phyloP scores from a whole-genome alignment of 1,139 yeast species.

The Scheffersomyces stambukii region DNA sequence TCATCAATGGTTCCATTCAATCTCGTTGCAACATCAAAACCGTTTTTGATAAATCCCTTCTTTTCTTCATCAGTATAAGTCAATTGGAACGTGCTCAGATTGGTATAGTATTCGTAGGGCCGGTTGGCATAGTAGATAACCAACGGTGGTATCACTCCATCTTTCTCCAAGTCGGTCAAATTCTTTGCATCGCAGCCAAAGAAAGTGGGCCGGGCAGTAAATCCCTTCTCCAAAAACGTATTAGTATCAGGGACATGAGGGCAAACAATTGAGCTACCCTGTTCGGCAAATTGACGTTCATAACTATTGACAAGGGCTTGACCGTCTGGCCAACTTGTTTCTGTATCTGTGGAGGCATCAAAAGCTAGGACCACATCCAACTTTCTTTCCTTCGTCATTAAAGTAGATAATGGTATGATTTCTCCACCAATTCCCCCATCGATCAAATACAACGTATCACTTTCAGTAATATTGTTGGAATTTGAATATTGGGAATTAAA shows the following conservation, averaged over 20 bases:
- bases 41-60: slow-evolving; percentile 33
- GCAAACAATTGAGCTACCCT: slow-evolving; percentile 58
- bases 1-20: slow-evolving; percentile 31
- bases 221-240: slow-evolving; percentile 26
- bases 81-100: slow-evolving; percentile 30
- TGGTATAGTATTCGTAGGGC: slow-evolving; percentile 33
- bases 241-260: slow-evolving; percentile 70
- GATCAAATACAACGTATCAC: slow-evolving; percentile 33
- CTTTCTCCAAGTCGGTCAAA: slow-evolving; percentile 31
- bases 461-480: slow-evolving; percentile 22
- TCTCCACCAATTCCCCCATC: slow-evolving; percentile 45
- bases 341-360: slow-evolving; percentile 31
- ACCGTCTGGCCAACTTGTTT: slow-evolving; percentile 30
- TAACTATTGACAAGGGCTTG: slow-evolving; percentile 39
- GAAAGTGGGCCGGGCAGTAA: slow-evolving; percentile 40
- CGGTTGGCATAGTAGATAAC: slow-evolving; percentile 38
- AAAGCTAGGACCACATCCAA: slow-evolving; percentile 37
- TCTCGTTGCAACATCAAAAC: slow-evolving; percentile 29
- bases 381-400: slow-evolving; percentile 32
- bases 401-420: slow-evolving; percentile 31
- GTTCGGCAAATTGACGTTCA: slow-evolving; percentile 57
- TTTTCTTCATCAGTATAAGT: slow-evolving; percentile 31
- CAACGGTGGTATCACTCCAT: slow-evolving; percentile 33
- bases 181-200: slow-evolving; percentile 41
- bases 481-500: slow-evolving; percentile 41